A percentile compares a stretch with the other conserved stretches of the same genome.
Evolutionary conservation across 1,284 basidiomycete species (phyloP).

Genomic region (Malassezia japonica): DNA sequence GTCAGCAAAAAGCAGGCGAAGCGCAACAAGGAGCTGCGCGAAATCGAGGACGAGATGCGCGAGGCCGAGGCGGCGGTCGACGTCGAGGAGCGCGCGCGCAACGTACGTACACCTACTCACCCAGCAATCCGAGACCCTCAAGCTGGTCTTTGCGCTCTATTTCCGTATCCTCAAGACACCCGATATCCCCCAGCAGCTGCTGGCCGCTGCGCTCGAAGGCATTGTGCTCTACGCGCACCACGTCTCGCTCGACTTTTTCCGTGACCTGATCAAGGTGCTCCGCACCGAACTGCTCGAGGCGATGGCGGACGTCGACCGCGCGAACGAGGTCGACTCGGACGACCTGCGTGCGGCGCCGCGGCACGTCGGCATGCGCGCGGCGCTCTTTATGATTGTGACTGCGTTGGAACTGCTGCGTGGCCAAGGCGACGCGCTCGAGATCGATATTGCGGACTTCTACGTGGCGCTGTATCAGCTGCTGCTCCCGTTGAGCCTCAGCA

Average conservation of each 20-base stretch:
- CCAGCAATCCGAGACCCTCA: conserved; percentile 94
- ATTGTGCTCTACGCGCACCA: conserved; percentile 88
- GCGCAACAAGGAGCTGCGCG: conserved; percentile 30
- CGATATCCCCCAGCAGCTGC: conserved; percentile 61
- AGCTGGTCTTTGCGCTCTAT: conserved; percentile 93
- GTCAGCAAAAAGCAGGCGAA: conserved; percentile 43
- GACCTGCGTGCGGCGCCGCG: conserved; percentile 10
- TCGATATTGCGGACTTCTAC: conserved; percentile 85
- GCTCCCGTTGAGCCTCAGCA: conserved; percentile 51
- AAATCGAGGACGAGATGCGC: conserved; percentile 44
- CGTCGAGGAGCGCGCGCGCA: conserved; percentile 73
- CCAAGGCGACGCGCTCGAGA: conserved; percentile 94
- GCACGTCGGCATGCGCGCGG: conserved; percentile 55
- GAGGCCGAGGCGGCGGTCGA: conserved; percentile 83
- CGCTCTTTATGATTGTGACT: conserved; percentile 76
- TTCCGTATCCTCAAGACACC: conserved; percentile 89
- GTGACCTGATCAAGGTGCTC: conserved; percentile 79
- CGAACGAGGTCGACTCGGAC: conserved; percentile 2
- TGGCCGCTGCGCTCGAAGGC: conserved; percentile 80
- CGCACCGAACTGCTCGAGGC: conserved; percentile 62
- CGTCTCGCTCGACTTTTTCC: conserved; percentile 98
- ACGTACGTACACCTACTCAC: conserved; percentile 54
- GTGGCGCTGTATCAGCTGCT: conserved; percentile 61
- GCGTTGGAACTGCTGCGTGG: conserved; percentile 92
- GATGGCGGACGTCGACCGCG: conserved; percentile 6